phyloP scores from a whole-genome alignment of 805 yeast genomes.

The Isabelozyma heimii region DNA sequence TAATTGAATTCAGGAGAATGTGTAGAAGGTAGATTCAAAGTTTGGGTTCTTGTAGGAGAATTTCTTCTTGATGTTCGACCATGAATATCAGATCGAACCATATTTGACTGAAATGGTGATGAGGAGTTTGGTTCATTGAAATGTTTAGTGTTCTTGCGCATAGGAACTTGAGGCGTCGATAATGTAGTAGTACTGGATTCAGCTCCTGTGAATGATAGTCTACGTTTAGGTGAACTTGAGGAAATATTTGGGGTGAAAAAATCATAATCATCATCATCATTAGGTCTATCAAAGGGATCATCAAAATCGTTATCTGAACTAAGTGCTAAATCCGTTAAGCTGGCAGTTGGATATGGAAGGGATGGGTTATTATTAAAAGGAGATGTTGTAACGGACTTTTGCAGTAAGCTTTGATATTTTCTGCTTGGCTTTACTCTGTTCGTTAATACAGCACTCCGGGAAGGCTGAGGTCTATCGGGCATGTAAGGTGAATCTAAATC shows the following conservation, averaged over 20 bases:
- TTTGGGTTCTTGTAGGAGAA: conserved; percentile 1
- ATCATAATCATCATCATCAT: not conserved
- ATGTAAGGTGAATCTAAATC: not conserved
- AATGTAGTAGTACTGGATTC: not conserved
- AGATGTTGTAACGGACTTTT: conserved; percentile 1
- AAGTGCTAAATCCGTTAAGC: not conserved
- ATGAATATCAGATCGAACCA: not conserved
- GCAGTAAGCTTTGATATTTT: conserved; percentile 14
- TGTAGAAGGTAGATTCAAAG: not conserved
- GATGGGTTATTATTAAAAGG: conserved; percentile 3
- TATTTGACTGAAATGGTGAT: conserved; percentile 1
- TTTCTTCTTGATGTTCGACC: not conserved
- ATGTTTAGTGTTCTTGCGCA: not conserved
- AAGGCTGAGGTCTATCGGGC: not conserved
- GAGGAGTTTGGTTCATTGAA: not conserved
- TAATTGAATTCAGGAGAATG: not conserved
- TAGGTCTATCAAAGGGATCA: not conserved
- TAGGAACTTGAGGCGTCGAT: not conserved
- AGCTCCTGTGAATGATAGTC: not conserved
- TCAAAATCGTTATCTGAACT: not conserved
- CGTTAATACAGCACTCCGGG: not conserved
- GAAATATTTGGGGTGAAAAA: not conserved
- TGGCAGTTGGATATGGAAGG: not conserved
- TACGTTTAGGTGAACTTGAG: not conserved
- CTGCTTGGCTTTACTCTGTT: conserved; percentile 2